Percentiles rank a stretch among this genome's conserved stretches.
Evolutionary conservation across 1,284 basidiomycete genomes (phyloP).

Genomic region (Ganoderma multipileum): DNA sequence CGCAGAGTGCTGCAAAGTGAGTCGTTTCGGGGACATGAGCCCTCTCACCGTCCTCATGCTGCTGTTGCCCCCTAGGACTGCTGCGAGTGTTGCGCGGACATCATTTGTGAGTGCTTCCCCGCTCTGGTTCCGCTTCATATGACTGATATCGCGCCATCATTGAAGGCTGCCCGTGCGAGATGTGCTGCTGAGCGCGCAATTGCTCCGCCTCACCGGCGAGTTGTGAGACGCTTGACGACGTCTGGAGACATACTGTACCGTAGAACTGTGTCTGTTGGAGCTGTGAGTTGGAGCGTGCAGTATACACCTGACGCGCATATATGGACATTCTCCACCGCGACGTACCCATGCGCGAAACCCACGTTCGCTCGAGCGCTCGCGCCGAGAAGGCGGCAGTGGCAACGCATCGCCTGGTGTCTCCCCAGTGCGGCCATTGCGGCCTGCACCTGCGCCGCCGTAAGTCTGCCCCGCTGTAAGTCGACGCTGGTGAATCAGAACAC

Average conservation of each 20-base stretch:
- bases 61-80: slow-evolving; percentile 40
- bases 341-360: not conserved
- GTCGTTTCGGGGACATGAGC: slow-evolving; percentile 1
- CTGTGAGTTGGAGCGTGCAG: slow-evolving; percentile 7
- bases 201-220: not conserved
- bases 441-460: not conserved
- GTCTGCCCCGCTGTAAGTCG: not conserved
- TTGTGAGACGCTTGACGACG: not conserved
- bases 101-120: slow-evolving; percentile 46
- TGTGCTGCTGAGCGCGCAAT: slow-evolving; percentile 43
- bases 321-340: slow-evolving; percentile 1
- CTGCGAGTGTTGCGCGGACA: slow-evolving; percentile 52
- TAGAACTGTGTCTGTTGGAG: slow-evolving; percentile 7
- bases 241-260: slow-evolving; percentile 8
- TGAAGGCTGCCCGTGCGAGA: slow-evolving; percentile 53
- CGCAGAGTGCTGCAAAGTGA: slow-evolving; percentile 48
- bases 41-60: slow-evolving; percentile 8
- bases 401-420: not conserved
- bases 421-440: not conserved
- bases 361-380: not conserved
- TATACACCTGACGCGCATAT: slow-evolving; percentile 13
- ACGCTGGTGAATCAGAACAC: not conserved
- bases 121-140: not conserved
- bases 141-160: slow-evolving; percentile 4
- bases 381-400: not conserved